These are phyloP conservation scores for Colletotrichum plurivorum DNA, from an alignment of 2,329 filamentous ascomycete species.

Conservation along the genomic window DNA sequence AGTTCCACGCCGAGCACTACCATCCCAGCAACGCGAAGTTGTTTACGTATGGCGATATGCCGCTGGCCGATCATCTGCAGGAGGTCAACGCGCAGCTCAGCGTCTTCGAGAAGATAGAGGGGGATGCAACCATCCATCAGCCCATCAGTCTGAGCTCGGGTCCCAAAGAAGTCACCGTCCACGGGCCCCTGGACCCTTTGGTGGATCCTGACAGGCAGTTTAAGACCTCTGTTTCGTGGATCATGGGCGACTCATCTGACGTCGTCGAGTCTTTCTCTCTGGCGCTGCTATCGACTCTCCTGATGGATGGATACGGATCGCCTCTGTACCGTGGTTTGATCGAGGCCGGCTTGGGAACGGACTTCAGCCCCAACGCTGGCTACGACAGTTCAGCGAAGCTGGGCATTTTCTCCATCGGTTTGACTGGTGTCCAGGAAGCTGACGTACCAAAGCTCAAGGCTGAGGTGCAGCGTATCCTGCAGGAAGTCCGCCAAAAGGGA, in stretches of 20 bases:
- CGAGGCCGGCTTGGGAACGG: slow-evolving; percentile 89
- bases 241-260: slow-evolving; percentile 86
- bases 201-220: slow-evolving; percentile 88
- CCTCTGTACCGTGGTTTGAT: slow-evolving; percentile 91
- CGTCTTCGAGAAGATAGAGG: slow-evolving; percentile 78
- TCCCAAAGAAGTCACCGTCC: slow-evolving; percentile 77
- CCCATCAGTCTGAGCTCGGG: slow-evolving; percentile 80
- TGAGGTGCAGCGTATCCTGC: slow-evolving; percentile 80
- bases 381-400: slow-evolving; percentile 84
- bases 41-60: slow-evolving; percentile 95
- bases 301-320: slow-evolving; percentile 96
- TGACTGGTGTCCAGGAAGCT: slow-evolving; percentile 88
- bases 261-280: slow-evolving; percentile 91
- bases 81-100: slow-evolving; percentile 83
- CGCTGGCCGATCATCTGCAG: slow-evolving; percentile 82
- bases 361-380: slow-evolving; percentile 95
- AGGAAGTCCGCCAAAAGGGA: slow-evolving; percentile 78
- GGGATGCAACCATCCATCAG: slow-evolving; percentile 80
- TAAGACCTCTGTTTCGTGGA: slow-evolving; percentile 95
- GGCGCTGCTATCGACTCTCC: slow-evolving; percentile 83
- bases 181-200: slow-evolving; percentile 88
- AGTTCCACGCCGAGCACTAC: slow-evolving; percentile 94
- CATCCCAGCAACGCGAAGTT: slow-evolving; percentile 98
- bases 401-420: slow-evolving; percentile 89
- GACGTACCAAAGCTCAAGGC: slow-evolving; percentile 84